Conservation (phyloP, 2,329 filamentous ascomycete genomes). For the Fusarium avenaceum region DNA sequence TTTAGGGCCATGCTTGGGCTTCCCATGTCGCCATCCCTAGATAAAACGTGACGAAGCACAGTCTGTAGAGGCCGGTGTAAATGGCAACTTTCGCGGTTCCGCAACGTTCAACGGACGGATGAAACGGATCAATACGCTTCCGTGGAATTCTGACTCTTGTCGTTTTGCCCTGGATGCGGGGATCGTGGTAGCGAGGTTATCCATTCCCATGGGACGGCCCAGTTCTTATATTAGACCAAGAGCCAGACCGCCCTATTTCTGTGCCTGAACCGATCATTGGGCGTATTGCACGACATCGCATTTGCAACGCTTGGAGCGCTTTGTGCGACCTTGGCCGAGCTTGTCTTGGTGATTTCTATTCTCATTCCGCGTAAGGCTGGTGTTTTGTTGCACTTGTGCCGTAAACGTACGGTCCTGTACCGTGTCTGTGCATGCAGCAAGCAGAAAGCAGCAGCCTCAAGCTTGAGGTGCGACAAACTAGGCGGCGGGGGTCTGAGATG, state of each 20-base stretch:
- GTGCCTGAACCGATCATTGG: slow-evolving; percentile 27
- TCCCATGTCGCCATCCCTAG: slow-evolving; percentile 8
- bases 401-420: slow-evolving; percentile 1
- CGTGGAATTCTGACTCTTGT: slow-evolving; percentile 1
- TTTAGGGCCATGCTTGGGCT: slow-evolving; percentile 27
- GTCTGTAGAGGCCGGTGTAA: not conserved
- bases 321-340: slow-evolving; percentile 19
- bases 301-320: slow-evolving; percentile 2
- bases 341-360: slow-evolving; percentile 9
- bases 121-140: slow-evolving; percentile 20
- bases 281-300: not conserved
- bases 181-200: slow-evolving; percentile 33
- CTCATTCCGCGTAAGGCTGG: slow-evolving; percentile 28
- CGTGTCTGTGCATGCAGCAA: not conserved
- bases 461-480: slow-evolving; percentile 19
- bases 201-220: slow-evolving; percentile 38
- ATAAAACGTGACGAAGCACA: not conserved
- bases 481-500: slow-evolving; percentile 10
- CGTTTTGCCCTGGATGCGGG: slow-evolving; percentile 24
- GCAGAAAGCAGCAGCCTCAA: not conserved
- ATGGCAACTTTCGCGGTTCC: slow-evolving; percentile 5
- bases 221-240: slow-evolving; percentile 13
- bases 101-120: slow-evolving; percentile 15
- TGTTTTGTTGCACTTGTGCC: slow-evolving; percentile 4
- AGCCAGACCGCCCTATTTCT: slow-evolving; percentile 30